phyloP scores from a whole-genome alignment of 257 asterid species.

The Solanum okadae region DNA sequence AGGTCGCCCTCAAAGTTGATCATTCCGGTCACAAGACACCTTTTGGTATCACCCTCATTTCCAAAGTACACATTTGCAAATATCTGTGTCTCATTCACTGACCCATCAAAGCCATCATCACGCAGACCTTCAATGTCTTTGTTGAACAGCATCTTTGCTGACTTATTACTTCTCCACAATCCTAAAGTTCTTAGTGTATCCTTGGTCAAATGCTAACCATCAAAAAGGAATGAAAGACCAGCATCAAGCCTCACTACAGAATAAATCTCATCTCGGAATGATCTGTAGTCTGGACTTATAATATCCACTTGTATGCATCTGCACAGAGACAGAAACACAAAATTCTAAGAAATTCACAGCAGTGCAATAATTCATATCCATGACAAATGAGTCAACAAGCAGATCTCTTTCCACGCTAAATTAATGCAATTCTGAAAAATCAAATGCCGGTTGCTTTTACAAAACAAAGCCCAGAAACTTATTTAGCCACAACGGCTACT shows the following conservation, averaged over 20 bases:
- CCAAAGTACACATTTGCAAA: slow-evolving; percentile 57
- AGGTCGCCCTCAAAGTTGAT: slow-evolving; percentile 17
- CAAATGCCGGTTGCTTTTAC: background rate
- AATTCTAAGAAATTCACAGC: background rate
- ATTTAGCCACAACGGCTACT: background rate
- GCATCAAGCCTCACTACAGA: background rate
- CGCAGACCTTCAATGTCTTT: slow-evolving; percentile 51
- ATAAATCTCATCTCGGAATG: background rate
- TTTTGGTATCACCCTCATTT: slow-evolving; percentile 24
- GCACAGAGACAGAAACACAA: background rate
- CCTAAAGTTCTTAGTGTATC: background rate
- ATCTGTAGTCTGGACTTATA: background rate
- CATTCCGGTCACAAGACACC: slow-evolving; percentile 29
- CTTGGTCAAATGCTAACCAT: background rate
- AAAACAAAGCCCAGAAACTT: background rate
- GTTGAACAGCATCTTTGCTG: slow-evolving; percentile 31
- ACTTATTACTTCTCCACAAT: background rate
- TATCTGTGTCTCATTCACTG: slow-evolving; percentile 46
- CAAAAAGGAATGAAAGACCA: background rate
- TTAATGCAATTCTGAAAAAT: background rate
- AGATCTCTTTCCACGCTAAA: background rate
- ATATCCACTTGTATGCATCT: background rate
- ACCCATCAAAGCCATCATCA: slow-evolving; percentile 64
- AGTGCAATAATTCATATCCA: background rate
- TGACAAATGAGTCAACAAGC: background rate